Percentiles rank a stretch among this genome's conserved stretches.
These are phyloP conservation scores for Gossypium rotundifolium DNA, from an alignment of 345 rosid genomes.

Conservation along the genomic window DNA sequence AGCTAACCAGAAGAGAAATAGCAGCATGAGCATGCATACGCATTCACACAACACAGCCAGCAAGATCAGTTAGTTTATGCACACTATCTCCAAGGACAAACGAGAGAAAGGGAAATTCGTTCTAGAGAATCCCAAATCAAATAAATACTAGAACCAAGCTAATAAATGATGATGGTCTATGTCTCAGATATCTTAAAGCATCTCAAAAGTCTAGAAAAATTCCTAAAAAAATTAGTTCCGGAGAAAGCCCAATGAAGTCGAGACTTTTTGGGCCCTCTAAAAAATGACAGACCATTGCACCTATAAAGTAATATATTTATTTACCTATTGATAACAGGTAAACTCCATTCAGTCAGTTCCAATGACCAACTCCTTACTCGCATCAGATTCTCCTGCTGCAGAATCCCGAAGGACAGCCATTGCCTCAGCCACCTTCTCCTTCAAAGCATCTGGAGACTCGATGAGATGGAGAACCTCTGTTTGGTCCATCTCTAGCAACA, in stretches of 20 bases:
- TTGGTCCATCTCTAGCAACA: slow-evolving; percentile 76
- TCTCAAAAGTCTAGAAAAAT: background rate
- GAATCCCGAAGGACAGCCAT: slow-evolving; percentile 50
- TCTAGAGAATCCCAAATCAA: background rate
- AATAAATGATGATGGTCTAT: background rate
- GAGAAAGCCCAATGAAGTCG: background rate
- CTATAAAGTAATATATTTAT: background rate
- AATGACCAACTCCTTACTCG: slow-evolving; percentile 30
- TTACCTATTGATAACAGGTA: background rate
- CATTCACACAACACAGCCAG: background rate
- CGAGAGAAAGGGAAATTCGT: background rate
- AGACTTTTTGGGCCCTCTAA: slow-evolving; percentile 13
- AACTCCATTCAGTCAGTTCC: slow-evolving; percentile 20
- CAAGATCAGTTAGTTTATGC: background rate
- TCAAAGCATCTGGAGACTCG: slow-evolving; percentile 65
- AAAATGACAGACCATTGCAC: slow-evolving; percentile 8
- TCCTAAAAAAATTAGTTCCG: background rate
- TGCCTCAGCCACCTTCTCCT: slow-evolving; percentile 63
- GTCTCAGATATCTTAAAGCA: background rate
- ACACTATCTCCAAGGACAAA: background rate
- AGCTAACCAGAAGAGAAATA: background rate
- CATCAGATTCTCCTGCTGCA: slow-evolving; percentile 20
- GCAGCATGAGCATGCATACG: background rate
- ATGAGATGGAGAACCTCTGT: slow-evolving; percentile 66
- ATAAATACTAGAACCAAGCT: background rate